Evolutionary conservation across 805 yeast species (phyloP), one percentile per base, ranked within the genome.

Genomic region (Komagataella pseudopastoris): DNA sequence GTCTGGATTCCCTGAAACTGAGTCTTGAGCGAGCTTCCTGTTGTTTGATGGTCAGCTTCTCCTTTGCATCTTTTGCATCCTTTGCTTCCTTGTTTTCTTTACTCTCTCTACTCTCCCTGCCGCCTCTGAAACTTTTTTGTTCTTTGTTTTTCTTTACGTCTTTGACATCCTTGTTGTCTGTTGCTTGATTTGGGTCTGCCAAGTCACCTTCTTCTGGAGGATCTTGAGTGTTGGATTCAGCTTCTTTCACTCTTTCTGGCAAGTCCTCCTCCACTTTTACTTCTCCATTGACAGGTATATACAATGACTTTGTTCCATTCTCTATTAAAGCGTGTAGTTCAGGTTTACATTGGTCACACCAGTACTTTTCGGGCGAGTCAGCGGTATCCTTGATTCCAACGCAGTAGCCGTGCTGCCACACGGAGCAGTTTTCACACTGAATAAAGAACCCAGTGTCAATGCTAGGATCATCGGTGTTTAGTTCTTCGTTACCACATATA

Each of bases 381-480:
- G 77, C 80, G 55, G 82, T 88, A 50, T 78, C 80, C 51, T 73
- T 72, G 53, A 91, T 80, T 1, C 96, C 95, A 44, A 91, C 96
- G 71, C 99, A 91, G 67, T 74, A 88, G 1, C 97, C 98, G 64
- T 91, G 99, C 66, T 91, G 99, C 99, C 99, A 91, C 6, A 85
- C 96, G 17, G 87, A 81, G 69, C 99, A 91, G 55, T 77, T 75
- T 60, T 93, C 99, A 73, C 95, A 85, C 60, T 85, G 93, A 57
- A 85, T 85, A 61, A 78, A 85, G 50, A 85, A 71, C 2, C 91
- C 93, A 17, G 73, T 68, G 51, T 69, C 73, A 6, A 66, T 58
- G 48, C 67, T 66, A 1, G 61, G 51, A 7, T 56, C 58, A 6
- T 48, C 48, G 22, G 61, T 56, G 48, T 57, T 55, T 23, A 61